Base-by-base conservation (phyloP, 2,329 filamentous ascomycete genomes). In the Trichoderma pleuroti region DNA sequence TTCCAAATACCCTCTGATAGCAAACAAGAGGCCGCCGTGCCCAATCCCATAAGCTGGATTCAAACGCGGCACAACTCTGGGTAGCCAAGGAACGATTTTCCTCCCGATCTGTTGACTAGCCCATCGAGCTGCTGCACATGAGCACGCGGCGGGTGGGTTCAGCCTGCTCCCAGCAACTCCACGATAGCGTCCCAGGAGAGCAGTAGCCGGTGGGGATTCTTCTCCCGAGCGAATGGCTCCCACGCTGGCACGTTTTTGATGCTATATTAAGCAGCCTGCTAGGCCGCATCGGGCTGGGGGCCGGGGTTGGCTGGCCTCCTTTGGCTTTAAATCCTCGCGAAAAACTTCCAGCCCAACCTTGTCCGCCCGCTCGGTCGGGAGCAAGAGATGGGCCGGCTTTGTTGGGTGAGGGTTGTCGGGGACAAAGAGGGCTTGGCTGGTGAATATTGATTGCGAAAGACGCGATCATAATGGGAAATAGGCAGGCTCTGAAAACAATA, bases 381-480 rank as follows among this genome's bases (percentile, higher is more conserved):
- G 67, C 46, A 69, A 49, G 42, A 69, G 59, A 63, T 63, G 57
- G 28, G 49, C 67, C 67, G 67, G 64, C 52, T 46, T n/a, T 57
- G 52, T 67, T 67, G 52, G 64, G 52, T 34, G 34, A 18, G 8
- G 18, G 28, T 9, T 16, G 11, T 28, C 18, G 56, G 30, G 6
- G 5, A 21, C 28, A 34, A 34, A 11, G 28, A 8, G 7, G 21
- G 9, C 12, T 21, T 4, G 32, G 0, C 26, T 11, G 52, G 24
- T 10, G 21, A 24, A 12, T 52, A 24, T 34, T 42, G 39, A 16
- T 42, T 14, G 56, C 11, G 11, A 21, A 21, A n/a, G 42, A 21
- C n/a, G 9, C 4, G 36, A 42, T 4, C 18, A 1, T 3, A 10
- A 10, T 32, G 16, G 12, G 46, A 24, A 59, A 32, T 32, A 14